Percentiles rank a stretch among this genome's conserved stretches.
phyloP scores from a whole-genome alignment of 2,329 filamentous ascomycete genomes.

The Botrytis deweyae region DNA sequence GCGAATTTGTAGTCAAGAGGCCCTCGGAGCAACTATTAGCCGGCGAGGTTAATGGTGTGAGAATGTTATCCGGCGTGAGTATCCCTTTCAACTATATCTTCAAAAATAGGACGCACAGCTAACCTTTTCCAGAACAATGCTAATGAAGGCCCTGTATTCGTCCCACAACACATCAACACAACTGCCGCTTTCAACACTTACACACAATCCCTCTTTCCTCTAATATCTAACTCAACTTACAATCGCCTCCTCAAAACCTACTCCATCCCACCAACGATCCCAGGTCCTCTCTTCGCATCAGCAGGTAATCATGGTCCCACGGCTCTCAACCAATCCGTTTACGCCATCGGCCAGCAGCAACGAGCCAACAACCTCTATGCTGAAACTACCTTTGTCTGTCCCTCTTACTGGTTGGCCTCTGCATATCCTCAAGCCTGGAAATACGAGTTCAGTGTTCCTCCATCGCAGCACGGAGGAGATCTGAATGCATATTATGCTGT shows the following conservation, averaged over 20 bases:
- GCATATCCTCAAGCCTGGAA: conserved; percentile 45
- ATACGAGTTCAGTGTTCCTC: conserved; percentile 46
- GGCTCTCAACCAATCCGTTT: conserved; percentile 46
- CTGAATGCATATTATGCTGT: conserved; percentile 38
- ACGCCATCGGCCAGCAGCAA: conserved; percentile 51
- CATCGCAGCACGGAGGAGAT: conserved; percentile 42
- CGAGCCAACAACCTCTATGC: conserved; percentile 41
- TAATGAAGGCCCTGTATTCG: conserved; percentile 50
- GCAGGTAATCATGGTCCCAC: conserved; percentile 41
- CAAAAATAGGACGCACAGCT: background rate
- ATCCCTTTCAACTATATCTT: background rate
- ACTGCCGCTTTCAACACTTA: conserved; percentile 44
- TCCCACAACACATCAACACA: conserved; percentile 46
- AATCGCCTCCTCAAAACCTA: conserved; percentile 31
- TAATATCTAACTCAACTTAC: conserved; percentile 44
- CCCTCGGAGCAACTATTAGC: conserved; percentile 38
- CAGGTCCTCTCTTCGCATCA: conserved; percentile 37
- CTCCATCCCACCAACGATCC: conserved; percentile 28
- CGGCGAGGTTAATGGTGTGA: conserved; percentile 38
- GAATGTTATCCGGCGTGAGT: conserved; percentile 27
- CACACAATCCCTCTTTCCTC: conserved; percentile 44
- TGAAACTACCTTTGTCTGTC: conserved; percentile 54
- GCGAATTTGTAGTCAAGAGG: conserved; percentile 36
- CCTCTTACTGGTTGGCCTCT: conserved; percentile 51
- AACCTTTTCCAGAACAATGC: conserved; percentile 44